phyloP scores from a whole-genome alignment of 176 grass and related monocot genomes.

The Carex littledalei region DNA sequence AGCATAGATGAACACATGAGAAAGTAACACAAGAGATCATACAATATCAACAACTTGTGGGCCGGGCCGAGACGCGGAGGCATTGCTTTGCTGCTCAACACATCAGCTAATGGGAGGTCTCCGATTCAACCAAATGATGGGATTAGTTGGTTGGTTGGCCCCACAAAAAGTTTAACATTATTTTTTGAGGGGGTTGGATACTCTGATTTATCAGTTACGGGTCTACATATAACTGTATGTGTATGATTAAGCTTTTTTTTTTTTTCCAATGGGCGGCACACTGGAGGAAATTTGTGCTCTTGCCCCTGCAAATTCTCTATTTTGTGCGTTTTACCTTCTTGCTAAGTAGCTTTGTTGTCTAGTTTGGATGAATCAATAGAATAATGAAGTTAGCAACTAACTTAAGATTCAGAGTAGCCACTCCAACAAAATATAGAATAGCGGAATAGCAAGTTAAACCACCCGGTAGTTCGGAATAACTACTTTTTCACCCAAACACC shows the following conservation, averaged over 20 bases:
- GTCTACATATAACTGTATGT: not conserved
- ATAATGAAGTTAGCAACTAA: too few species aligned
- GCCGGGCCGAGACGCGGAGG: not conserved
- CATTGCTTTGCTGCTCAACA: not conserved
- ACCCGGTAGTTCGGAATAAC: too few species aligned
- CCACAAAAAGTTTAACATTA: not conserved
- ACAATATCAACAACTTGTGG: not conserved
- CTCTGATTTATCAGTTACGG: not conserved
- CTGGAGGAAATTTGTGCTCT: not conserved
- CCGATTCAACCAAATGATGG: not conserved
- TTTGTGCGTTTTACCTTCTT: not conserved
- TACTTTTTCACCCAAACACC: too few species aligned
- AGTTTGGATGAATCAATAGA: too few species aligned
- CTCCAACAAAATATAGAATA: too few species aligned
- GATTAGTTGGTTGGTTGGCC: not conserved
- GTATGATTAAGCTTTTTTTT: not conserved
- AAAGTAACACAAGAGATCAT: not conserved
- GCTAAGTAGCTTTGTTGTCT: not conserved
- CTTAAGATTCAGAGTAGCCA: too few species aligned
- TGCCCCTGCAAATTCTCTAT: not conserved
- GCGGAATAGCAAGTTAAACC: too few species aligned
- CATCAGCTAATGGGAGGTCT: not conserved
- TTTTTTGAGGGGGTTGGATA: not conserved
- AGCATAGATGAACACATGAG: not conserved
- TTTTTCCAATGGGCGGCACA: not conserved